Conservation (phyloP, 331 rosid species). For the Malus hybrid region DNA sequence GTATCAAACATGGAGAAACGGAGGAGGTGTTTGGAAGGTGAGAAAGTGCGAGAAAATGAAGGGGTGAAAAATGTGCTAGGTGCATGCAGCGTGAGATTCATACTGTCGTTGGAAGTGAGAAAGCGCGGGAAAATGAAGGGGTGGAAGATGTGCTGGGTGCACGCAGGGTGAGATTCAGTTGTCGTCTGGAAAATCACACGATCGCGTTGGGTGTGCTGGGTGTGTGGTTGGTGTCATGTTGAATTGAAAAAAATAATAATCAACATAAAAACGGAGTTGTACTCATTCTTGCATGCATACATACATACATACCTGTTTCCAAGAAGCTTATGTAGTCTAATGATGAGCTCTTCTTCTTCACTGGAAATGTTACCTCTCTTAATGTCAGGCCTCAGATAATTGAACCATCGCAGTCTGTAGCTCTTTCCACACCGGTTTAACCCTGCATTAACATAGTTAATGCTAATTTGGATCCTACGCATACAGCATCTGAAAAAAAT, state of each 20-base stretch:
- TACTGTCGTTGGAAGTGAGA: neutral
- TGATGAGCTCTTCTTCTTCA: constrained; percentile 20
- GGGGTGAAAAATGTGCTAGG: constrained; percentile 9
- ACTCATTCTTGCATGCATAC: too few relatives aligned
- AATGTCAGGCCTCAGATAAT: constrained; percentile 17
- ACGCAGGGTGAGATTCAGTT: too few relatives aligned
- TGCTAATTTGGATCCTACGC: too few relatives aligned
- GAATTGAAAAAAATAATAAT: too few relatives aligned
- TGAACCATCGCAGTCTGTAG: constrained; percentile 21
- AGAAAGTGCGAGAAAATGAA: constrained; percentile 20
- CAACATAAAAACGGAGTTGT: too few relatives aligned
- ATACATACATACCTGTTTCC: constrained; percentile 11
- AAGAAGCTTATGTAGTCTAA: constrained; percentile 22
- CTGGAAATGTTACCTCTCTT: constrained; percentile 14
- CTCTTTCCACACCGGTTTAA: constrained; percentile 22
- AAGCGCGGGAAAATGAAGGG: too few relatives aligned
- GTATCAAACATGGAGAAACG: neutral
- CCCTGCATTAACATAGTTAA: neutral
- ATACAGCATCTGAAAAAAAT: neutral
- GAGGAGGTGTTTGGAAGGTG: constrained; percentile 24
- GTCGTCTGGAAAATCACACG: too few relatives aligned
- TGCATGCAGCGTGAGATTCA: constrained; percentile 15
- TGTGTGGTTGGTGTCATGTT: too few relatives aligned
- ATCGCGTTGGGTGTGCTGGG: too few relatives aligned
- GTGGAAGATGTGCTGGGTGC: too few relatives aligned